Base-by-base conservation (phyloP, 1,284 basidiomycete genomes). In the Xerocomus cyaneibrunnescens region DNA sequence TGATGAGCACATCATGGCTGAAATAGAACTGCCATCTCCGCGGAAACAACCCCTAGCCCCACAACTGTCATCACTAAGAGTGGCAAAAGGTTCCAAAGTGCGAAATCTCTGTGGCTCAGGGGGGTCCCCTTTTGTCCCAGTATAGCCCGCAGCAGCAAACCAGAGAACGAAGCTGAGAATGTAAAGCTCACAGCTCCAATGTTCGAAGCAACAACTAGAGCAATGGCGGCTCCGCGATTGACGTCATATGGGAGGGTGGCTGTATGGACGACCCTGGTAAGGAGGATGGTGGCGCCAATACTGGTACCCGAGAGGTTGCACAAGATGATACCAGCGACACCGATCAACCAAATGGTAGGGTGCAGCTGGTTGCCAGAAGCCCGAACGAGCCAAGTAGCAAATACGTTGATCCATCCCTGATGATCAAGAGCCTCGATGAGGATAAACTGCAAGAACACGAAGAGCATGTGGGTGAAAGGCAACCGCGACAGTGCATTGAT, bases 371-470 rank as follows among this genome's bases (percentile, higher is more conserved):
- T 62, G 1, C 58, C 59, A 13, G 72, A 77, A 21, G 74, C 84
- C 47, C 64, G 73, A 27, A 75, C 66, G 17, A 84, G 72, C 87
- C 94, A 96, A 6, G 64, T 62, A 0, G 86, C 86, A 67, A 97
- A 95, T n/a, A 97, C 79, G 23, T 84, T 77, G 23, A 98, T 92
- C 92, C 96, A 98, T n/a, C 94, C 94, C 48, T 89, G 85, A 51
- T 86, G 79, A 5, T 84, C 79, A 8, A 98, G 77, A 0, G 81
- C 89, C 65, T 96, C 89, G 48, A 97, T 93, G 42, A 98, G 83
- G 61, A 98, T 93, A 73, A 98, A 98, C 75, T 97, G 94, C 5
- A 89, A 87, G 67, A 98, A 94, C 0, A 94, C 92, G 64, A 98
- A 98, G 0, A 94, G 94, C 10, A 98, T 74, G 7, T 98, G 81